A percentile compares a stretch with the other conserved stretches of the same genome.
Evolutionary conservation across 306 rosid genomes (phyloP).

Genomic region (Mimosa bimucronata): DNA sequence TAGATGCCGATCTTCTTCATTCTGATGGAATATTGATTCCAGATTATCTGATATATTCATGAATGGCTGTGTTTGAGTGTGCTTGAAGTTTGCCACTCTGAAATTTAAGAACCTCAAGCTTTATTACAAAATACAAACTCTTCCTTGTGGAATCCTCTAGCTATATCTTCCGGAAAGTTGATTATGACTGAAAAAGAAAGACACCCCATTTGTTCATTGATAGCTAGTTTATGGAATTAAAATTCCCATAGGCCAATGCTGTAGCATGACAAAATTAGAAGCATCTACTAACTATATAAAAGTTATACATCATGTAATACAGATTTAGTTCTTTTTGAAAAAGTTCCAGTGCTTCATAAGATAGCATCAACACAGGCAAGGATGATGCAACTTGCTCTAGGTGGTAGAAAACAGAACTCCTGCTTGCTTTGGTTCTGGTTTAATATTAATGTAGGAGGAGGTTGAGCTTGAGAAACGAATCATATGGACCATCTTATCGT

Average conservation of each 20-base stretch:
- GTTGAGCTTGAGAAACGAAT: background rate
- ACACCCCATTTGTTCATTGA: conserved; percentile 32
- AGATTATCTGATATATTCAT: conserved; percentile 8
- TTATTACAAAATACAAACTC: conserved; percentile 24
- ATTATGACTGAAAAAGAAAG: conserved; percentile 39
- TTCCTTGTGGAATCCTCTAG: conserved; percentile 21
- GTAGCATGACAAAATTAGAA: background rate
- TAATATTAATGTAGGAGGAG: background rate
- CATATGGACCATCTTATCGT: conserved; percentile 19
- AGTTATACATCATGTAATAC: background rate
- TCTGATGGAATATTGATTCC: conserved; percentile 20
- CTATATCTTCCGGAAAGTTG: conserved; percentile 34
- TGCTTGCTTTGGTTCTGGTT: background rate
- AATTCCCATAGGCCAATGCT: background rate
- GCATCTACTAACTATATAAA: background rate
- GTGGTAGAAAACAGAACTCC: conserved; percentile 6
- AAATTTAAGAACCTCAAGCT: conserved; percentile 33
- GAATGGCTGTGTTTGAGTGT: conserved; percentile 26
- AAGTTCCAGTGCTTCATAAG: background rate
- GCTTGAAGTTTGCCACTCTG: conserved; percentile 36
- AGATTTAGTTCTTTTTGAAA: background rate
- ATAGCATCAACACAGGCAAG: background rate
- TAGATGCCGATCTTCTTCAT: conserved; percentile 23
- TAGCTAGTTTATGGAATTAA: background rate
- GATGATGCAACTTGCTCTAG: background rate